Conservation (phyloP, 2,329 filamentous ascomycete genomes). For the Paecilomyces formosus region DNA sequence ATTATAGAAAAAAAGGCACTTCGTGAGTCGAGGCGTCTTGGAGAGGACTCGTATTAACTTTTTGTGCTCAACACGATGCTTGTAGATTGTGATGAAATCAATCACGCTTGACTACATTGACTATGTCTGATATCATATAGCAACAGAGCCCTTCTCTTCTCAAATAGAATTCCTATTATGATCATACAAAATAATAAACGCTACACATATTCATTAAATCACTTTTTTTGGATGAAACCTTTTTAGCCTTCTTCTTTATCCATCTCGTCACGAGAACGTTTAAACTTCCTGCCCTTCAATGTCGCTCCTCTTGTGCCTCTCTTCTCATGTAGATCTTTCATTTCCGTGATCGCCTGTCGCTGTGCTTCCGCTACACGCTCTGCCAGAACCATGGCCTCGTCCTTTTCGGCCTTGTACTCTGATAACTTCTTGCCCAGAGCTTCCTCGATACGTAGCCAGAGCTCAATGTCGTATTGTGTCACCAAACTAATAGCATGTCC, state of each 20-base stretch:
- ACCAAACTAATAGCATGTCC: slow-evolving; percentile 74
- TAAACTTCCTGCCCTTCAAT: slow-evolving; percentile 48
- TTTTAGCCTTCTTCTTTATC: slow-evolving; percentile 63
- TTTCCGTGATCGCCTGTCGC: slow-evolving; percentile 66
- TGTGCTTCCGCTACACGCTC: slow-evolving; percentile 76
- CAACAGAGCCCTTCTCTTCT: too few relatives aligned
- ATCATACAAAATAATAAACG: background rate
- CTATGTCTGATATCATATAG: background rate
- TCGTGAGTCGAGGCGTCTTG: background rate
- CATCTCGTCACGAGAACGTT: slow-evolving; percentile 57
- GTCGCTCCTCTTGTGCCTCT: slow-evolving; percentile 43
- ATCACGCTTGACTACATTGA: too few relatives aligned
- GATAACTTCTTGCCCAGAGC: slow-evolving; percentile 70
- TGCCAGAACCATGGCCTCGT: slow-evolving; percentile 78
- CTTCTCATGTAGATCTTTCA: slow-evolving; percentile 73
- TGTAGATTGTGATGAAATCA: too few relatives aligned
- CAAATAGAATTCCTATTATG: background rate
- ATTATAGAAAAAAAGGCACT: background rate
- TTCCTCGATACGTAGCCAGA: slow-evolving; percentile 73
- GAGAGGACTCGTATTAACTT: too few relatives aligned
- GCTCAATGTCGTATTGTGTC: slow-evolving; percentile 81
- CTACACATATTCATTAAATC: background rate
- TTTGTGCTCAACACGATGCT: too few relatives aligned
- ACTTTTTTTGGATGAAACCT: background rate
- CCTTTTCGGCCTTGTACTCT: slow-evolving; percentile 64